phyloP scores from a whole-genome alignment of 2,329 filamentous ascomycete genomes.

The Graphilbum ipis-grandicollis region DNA sequence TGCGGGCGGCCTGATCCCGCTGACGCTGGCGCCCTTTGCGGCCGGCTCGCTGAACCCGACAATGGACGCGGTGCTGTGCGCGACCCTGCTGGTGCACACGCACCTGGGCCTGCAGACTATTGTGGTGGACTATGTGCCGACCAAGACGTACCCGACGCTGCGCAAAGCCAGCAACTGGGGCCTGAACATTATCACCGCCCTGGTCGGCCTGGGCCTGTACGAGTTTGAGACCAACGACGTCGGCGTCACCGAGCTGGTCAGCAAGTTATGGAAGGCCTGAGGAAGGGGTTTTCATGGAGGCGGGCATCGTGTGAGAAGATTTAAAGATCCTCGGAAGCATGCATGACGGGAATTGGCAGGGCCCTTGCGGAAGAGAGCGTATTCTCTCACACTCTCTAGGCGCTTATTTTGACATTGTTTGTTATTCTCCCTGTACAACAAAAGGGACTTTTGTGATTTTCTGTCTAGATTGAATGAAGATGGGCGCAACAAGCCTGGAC shows the following conservation, averaged over 20 bases:
- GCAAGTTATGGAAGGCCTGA: constrained; percentile 74
- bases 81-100: constrained; percentile 72
- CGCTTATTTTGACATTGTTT: no score
- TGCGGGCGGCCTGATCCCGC: constrained; percentile 64
- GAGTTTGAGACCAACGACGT: constrained; percentile 99
- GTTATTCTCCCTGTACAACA: no score
- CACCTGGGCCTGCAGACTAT: constrained; percentile 88
- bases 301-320: no score
- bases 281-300: background rate
- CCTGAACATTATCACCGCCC: constrained; percentile 60
- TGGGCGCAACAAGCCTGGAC: no score
- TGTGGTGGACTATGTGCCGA: constrained; percentile 84
- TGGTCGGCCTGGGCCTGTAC: constrained; percentile 79
- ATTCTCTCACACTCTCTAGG: no score
- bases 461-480: no score
- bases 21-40: constrained; percentile 83
- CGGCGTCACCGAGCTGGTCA: constrained; percentile 76
- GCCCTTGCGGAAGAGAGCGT: no score
- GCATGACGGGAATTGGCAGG: no score
- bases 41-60: constrained; percentile 80
- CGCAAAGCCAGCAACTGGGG: constrained; percentile 57
- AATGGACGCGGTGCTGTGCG: constrained; percentile 72
- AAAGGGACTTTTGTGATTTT: no score
- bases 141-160: constrained; percentile 46
- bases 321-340: no score